phyloP scores from a whole-genome alignment of 1,284 basidiomycete genomes.

The Ustilago xerochloae region DNA sequence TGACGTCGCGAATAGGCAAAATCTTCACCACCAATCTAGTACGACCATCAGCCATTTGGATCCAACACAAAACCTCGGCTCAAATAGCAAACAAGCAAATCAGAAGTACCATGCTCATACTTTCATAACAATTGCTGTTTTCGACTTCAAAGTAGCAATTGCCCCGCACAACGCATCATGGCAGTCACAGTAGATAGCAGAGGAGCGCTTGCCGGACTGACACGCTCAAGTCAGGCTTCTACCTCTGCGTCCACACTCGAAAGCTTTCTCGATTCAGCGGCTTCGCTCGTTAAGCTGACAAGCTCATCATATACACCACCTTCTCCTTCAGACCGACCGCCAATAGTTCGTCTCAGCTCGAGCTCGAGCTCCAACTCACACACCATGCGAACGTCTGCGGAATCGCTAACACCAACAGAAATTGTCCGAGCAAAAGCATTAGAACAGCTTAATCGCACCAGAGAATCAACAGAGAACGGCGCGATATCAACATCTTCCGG shows the following conservation, averaged over 20 bases:
- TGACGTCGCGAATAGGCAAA: not conserved
- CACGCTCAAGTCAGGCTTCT: constrained; percentile 40
- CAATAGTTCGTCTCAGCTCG: constrained; percentile 24
- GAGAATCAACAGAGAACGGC: not conserved
- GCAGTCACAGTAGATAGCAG: constrained; percentile 4
- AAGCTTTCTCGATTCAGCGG: constrained; percentile 26
- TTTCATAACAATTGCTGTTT: not conserved
- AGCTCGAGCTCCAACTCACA: not conserved
- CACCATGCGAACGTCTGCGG: not conserved
- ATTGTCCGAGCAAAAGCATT: constrained; percentile 24
- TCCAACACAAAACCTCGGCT: not conserved
- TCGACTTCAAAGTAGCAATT: not conserved
- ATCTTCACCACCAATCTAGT: too few species aligned
- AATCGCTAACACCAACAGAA: constrained; percentile 21
- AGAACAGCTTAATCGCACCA: constrained; percentile 15
- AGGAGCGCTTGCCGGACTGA: constrained; percentile 9
- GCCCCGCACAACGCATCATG: not conserved
- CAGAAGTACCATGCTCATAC: constrained; percentile 12
- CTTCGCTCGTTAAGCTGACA: constrained; percentile 13
- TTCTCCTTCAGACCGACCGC: constrained; percentile 7
- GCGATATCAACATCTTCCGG: not conserved
- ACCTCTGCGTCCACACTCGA: constrained; percentile 45
- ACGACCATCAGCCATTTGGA: not conserved
- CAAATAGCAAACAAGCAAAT: not conserved
- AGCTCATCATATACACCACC: not conserved